Evolutionary conservation across 1,284 basidiomycete genomes (phyloP).

Genomic region (Wallemia hederae): DNA sequence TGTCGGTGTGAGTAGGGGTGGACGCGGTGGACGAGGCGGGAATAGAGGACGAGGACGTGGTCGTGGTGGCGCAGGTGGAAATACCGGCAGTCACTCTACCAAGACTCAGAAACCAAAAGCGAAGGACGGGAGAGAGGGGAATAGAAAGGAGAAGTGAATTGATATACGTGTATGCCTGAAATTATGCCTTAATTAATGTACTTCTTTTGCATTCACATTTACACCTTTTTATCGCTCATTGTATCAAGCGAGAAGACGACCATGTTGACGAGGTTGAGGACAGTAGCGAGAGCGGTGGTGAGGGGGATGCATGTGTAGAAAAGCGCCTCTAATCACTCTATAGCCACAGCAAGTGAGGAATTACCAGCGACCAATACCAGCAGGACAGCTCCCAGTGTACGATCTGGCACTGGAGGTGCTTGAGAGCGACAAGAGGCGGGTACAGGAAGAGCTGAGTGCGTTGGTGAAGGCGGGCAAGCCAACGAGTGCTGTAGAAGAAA

Average conservation of each 20-base stretch:
- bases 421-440: background rate
- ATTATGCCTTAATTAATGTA: background rate
- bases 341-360: background rate
- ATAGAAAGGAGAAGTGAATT: background rate
- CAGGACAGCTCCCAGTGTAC: background rate
- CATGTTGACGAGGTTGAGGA: too few relatives aligned
- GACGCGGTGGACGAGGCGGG: background rate
- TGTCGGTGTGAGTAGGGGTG: background rate
- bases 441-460: background rate
- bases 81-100: background rate
- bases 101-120: too few relatives aligned
- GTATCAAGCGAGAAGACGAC: too few relatives aligned
- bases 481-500: background rate
- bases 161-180: background rate
- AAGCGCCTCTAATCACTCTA: background rate
- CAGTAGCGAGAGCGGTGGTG: too few relatives aligned
- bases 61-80: background rate
- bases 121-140: background rate
- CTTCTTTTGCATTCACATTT: too few relatives aligned
- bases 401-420: background rate
- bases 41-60: background rate
- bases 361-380: background rate
- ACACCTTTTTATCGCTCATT: too few relatives aligned
- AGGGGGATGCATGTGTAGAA: too few relatives aligned
- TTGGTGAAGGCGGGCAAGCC: background rate